Percentiles rank a stretch among this genome's conserved stretches.
These are phyloP conservation scores for Wickerhamomyces subpelliculosus DNA, from an alignment of 805 yeast species.

Conservation along the genomic window DNA sequence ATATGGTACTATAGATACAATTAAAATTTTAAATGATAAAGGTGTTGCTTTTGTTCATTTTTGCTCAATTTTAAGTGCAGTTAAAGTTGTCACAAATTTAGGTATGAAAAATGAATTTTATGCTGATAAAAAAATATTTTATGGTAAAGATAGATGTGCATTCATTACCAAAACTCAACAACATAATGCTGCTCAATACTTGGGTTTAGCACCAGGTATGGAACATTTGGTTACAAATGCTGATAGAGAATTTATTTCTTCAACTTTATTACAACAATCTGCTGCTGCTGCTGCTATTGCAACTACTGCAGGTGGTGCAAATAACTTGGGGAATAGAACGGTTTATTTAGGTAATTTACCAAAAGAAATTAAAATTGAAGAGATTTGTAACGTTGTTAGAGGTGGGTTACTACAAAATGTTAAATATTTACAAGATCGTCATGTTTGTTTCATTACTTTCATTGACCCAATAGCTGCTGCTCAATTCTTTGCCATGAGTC, in stretches of 20 bases:
- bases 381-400: conserved; percentile 90
- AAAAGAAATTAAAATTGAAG: conserved; percentile 82
- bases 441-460: conserved; percentile 90
- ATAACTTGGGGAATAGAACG: conserved; percentile 88
- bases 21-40: conserved; percentile 72
- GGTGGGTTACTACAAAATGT: conserved; percentile 89
- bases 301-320: conserved; percentile 88
- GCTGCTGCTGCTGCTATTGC: conserved; percentile 98
- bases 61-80: conserved; percentile 79
- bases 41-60: conserved; percentile 91
- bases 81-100: conserved; percentile 71
- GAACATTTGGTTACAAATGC: conserved; percentile 73
- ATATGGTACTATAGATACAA: conserved; percentile 80
- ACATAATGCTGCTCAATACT: conserved; percentile 92
- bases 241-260: conserved; percentile 49
- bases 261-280: conserved; percentile 82
- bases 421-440: conserved; percentile 74
- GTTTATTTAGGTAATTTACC: conserved; percentile 88
- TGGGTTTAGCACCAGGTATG: conserved; percentile 86
- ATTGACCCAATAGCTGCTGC: conserved; percentile 97
- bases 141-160: conserved; percentile 94
- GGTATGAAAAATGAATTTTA: conserved; percentile 61
- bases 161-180: conserved; percentile 93
- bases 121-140: conserved; percentile 70
- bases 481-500: conserved; percentile 92